Evolutionary conservation across 2,329 filamentous ascomycete species (phyloP).

Genomic region (Trichoderma harzianum): DNA sequence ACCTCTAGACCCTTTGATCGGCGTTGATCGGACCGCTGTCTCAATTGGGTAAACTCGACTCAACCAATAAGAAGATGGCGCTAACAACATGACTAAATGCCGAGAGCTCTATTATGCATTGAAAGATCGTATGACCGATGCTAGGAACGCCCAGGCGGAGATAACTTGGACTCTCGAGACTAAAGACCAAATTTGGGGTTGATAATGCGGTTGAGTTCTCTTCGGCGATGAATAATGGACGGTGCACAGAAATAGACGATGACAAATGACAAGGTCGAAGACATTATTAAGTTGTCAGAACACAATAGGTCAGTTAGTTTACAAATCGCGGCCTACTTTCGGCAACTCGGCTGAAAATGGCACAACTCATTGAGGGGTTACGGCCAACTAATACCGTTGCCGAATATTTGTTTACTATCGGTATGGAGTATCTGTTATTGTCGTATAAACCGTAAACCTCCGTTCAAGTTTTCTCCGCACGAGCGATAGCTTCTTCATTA

Average conservation of each 20-base stretch:
- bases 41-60: not conserved
- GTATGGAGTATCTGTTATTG: not conserved
- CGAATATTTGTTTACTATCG: not conserved
- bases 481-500: not conserved
- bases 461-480: not conserved
- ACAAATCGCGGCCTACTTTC: not conserved
- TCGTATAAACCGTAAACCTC: not conserved
- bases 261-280: not conserved
- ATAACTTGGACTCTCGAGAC: not conserved
- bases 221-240: not conserved
- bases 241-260: not conserved
- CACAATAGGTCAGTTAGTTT: not conserved
- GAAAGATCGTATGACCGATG: not conserved
- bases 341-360: not conserved
- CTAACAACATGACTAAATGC: not conserved
- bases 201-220: not conserved
- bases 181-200: not conserved
- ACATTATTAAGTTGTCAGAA: constrained; percentile 3
- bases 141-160: not conserved
- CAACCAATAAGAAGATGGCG: not conserved
- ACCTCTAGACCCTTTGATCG: not conserved
- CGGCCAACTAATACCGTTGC: not conserved
- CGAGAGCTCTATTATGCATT: not conserved
- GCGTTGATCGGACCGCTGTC: not conserved
- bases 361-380: not conserved